These are phyloP conservation scores for Lodderomyces parapsilosis DNA, from an alignment of 1,139 yeast genomes.

Conservation along the genomic window DNA sequence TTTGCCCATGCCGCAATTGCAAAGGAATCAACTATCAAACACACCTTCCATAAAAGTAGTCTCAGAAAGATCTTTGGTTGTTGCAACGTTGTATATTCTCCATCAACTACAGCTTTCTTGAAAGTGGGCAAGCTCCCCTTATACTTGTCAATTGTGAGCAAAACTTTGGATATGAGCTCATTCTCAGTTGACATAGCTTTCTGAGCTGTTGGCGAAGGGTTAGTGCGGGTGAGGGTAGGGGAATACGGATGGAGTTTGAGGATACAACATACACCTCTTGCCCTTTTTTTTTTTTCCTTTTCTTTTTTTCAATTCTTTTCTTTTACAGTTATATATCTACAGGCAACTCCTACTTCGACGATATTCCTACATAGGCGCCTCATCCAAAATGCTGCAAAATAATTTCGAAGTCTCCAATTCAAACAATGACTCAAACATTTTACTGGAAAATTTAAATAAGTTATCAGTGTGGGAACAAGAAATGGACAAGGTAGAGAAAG, in stretches of 20 bases:
- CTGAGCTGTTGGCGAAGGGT: too few relatives aligned
- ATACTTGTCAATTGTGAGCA: conserved; percentile 38
- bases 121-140: conserved; percentile 32
- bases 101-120: conserved; percentile 31
- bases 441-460: conserved; percentile 21
- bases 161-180: conserved; percentile 36
- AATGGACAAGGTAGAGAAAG: conserved; percentile 55
- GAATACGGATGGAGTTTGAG: too few relatives aligned
- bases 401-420: not conserved
- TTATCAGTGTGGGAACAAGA: conserved; percentile 57
- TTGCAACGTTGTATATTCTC: conserved; percentile 29
- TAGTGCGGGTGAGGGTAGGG: too few relatives aligned
- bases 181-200: conserved; percentile 30
- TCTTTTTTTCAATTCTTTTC: not conserved
- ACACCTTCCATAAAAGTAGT: conserved; percentile 39
- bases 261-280: not conserved
- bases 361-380: not conserved
- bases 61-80: conserved; percentile 26
- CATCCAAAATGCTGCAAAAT: not conserved
- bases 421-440: conserved; percentile 10
- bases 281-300: not conserved
- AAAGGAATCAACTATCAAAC: conserved; percentile 38
- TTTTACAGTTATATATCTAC: not conserved
- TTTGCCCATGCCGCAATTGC: conserved; percentile 37
- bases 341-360: not conserved